Evolutionary conservation across 2,329 filamentous ascomycete species (phyloP), one percentile per base, ranked within the genome.

Genomic region (Penicillium sp.): DNA sequence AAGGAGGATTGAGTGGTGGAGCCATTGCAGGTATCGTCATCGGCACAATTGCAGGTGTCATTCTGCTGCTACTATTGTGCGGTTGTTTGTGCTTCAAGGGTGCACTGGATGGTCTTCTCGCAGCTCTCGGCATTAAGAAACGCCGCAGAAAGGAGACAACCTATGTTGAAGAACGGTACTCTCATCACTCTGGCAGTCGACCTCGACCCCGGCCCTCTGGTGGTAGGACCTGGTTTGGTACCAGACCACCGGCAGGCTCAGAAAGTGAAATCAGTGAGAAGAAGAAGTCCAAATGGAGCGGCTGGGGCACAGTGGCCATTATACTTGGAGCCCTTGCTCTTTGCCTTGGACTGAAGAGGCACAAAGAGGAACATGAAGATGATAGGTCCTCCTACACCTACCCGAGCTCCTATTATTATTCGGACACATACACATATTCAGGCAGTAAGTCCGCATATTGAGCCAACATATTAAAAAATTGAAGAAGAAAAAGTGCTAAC

Each of bases 11-110:
- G 19, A 80, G 77, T 53, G 78, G 77, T 16, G 79, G 79, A 19
- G 78, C 78, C 1, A 81, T 81, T 53, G 79, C 79, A 18, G 79
- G 79, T 34, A 81, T 81, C 46, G 79, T 81, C 51, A 78, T 81
- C 49, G 79, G 79, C 36, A 73, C 75, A 16, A 72, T 81, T 51
- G 71, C 71, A 1, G 79, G 76, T 46, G 71, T 78, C 10, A 65
- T 79, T 44, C 60, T 80, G 11, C 62, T 81, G 33, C 60, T 80
- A 21, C 67, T 80, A 19, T 57, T 81, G 21, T 78, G 75, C 59
- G 67, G 70, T 48, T 79, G 74, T 60, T 64, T 73, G 56, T 79
- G 77, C 55, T 73, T 75, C 56, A 75, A 71, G 39, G 72, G 75
- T 10, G 62, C 71, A 24, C 50, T 79, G 21, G 71, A 76, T 28